Evolutionary conservation across 139 green algal species (phyloP).

Genomic region (Chlorella sp.): DNA sequence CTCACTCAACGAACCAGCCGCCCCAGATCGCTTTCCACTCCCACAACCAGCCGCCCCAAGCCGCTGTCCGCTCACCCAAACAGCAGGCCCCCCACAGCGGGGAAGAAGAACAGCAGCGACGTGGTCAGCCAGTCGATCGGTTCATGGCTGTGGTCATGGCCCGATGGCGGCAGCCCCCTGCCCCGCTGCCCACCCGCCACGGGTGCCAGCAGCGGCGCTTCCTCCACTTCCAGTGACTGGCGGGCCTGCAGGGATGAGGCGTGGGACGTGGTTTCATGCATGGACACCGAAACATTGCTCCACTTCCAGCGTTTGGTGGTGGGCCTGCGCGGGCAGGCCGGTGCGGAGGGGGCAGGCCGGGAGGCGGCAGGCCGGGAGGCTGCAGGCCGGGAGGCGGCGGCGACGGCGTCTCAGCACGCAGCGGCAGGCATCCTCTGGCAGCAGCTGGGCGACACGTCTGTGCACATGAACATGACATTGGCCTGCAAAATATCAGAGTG

Average conservation of each 20-base stretch:
- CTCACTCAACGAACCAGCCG: too few species aligned
- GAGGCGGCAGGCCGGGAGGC: background rate
- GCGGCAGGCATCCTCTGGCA: too few species aligned
- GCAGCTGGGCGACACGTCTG: too few species aligned
- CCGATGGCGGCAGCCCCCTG: background rate
- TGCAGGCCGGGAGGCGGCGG: background rate
- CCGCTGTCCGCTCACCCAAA: slow-evolving; percentile 57
- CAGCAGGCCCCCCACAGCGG: slow-evolving; percentile 70
- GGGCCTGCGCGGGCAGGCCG: background rate
- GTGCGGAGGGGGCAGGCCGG: too few species aligned
- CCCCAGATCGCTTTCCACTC: too few species aligned
- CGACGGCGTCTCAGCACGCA: too few species aligned
- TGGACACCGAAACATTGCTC: background rate
- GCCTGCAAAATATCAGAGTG: background rate
- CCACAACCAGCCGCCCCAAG: too few species aligned
- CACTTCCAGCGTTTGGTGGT: background rate
- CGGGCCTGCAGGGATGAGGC: background rate
- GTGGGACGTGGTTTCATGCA: background rate
- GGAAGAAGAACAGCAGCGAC: slow-evolving; percentile 65
- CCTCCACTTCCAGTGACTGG: slow-evolving; percentile 12
- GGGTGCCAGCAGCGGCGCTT: slow-evolving; percentile 7
- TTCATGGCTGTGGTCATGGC: background rate
- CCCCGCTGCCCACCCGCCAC: background rate
- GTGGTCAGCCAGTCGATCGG: slow-evolving; percentile 40
- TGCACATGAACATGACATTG: background rate